Evolutionary conservation across 129 eudicot species (phyloP).

Genomic region (Deinandra increscens): DNA sequence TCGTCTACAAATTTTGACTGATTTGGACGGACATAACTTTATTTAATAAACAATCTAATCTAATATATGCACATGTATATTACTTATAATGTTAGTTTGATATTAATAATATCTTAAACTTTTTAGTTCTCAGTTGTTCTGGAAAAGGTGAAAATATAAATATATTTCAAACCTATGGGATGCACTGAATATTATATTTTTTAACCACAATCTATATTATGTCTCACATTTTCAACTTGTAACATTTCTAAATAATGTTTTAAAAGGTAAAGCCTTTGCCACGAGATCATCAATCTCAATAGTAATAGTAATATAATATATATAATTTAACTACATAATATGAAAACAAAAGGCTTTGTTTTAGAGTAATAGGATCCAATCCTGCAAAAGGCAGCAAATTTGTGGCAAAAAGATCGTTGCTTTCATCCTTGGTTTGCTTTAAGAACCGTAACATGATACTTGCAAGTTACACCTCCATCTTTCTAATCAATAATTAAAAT

Average conservation of each 20-base stretch:
- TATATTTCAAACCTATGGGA: neutral
- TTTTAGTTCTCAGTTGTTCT: neutral
- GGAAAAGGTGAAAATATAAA: no score
- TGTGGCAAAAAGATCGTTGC: constrained; percentile 39
- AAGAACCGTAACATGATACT: constrained; percentile 30
- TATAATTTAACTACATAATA: no score
- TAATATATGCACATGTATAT: no score
- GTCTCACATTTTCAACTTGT: no score
- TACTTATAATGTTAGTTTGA: neutral
- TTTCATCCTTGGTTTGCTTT: constrained; percentile 41
- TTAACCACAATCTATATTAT: no score
- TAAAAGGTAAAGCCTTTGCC: no score
- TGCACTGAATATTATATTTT: no score
- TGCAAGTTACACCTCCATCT: constrained; percentile 40
- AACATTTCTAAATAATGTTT: no score
- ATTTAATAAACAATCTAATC: no score
- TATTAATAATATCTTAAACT: neutral
- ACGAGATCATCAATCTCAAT: no score
- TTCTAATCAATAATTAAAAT: constrained; percentile 6
- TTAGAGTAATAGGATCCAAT: constrained; percentile 28
- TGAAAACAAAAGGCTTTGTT: neutral
- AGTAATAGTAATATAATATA: no score
- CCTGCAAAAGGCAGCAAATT: constrained; percentile 36
- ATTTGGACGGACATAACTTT: constrained; percentile 1
- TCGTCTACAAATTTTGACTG: constrained; percentile 18